Evolutionary conservation across 148 eudicot genomes (phyloP).

Genomic region (Vaccinium macrocarpon): DNA sequence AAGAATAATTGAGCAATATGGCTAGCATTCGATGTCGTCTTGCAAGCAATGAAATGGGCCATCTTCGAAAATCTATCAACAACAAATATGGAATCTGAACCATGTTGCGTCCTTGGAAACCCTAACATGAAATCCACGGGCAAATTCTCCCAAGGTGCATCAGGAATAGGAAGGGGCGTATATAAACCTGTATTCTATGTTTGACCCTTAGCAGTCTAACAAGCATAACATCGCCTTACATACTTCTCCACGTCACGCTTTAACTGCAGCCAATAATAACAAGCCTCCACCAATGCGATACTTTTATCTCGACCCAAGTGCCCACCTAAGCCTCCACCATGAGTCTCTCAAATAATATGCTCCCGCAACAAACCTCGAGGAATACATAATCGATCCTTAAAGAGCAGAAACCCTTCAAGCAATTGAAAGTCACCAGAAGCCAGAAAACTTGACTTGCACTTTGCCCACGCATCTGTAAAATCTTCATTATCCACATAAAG

Average conservation of each 20-base stretch:
- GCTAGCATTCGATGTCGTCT: too few species aligned
- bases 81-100: too few species aligned
- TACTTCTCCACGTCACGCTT: neutral
- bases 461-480: neutral
- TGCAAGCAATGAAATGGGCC: too few species aligned
- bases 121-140: neutral
- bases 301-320: slow-evolving; percentile 7
- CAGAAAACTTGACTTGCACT: neutral
- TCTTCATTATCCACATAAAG: neutral
- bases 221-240: neutral
- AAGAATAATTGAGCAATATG: too few species aligned
- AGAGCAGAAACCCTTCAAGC: neutral
- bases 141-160: neutral
- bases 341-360: neutral
- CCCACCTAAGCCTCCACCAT: neutral
- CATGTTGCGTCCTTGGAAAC: too few species aligned
- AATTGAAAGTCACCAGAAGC: neutral
- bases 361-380: neutral
- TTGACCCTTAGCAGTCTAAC: neutral
- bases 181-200: too few species aligned
- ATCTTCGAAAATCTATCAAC: too few species aligned
- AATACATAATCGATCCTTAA: neutral
- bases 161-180: neutral
- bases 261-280: slow-evolving; percentile 2
- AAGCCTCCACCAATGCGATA: neutral